These are phyloP conservation scores for Firmiana major DNA, from an alignment of 345 rosid species.

Conservation along the genomic window DNA sequence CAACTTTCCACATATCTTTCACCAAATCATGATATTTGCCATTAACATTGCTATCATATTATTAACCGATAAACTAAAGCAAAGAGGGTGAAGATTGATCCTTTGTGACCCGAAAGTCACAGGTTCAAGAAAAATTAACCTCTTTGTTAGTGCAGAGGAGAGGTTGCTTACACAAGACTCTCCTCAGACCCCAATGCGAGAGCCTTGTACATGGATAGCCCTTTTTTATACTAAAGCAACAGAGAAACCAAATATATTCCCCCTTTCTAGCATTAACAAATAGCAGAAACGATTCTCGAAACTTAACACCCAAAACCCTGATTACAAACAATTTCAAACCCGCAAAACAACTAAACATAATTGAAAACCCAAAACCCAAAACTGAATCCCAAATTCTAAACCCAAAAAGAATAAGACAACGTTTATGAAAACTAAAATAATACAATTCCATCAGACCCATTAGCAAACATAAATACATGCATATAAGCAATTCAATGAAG, in stretches of 20 bases:
- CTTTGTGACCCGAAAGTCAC: no score
- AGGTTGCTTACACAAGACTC: no score
- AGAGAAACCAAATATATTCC: neutral
- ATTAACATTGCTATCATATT: neutral
- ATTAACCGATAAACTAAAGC: neutral
- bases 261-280: neutral
- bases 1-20: neutral
- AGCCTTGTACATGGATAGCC: no score
- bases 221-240: neutral
- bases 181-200: no score
- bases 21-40: neutral
- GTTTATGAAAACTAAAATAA: neutral
- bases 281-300: neutral
- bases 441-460: neutral
- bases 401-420: neutral
- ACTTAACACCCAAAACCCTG: conserved; percentile 1
- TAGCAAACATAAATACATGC: neutral
- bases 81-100: no score
- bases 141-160: no score
- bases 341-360: neutral
- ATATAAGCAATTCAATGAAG: neutral
- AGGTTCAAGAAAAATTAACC: no score
- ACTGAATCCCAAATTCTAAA: neutral
- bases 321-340: neutral
- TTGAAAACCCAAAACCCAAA: neutral